Evolutionary conservation across 1,284 basidiomycete species (phyloP).

Genomic region (Cronartium ribicola): DNA sequence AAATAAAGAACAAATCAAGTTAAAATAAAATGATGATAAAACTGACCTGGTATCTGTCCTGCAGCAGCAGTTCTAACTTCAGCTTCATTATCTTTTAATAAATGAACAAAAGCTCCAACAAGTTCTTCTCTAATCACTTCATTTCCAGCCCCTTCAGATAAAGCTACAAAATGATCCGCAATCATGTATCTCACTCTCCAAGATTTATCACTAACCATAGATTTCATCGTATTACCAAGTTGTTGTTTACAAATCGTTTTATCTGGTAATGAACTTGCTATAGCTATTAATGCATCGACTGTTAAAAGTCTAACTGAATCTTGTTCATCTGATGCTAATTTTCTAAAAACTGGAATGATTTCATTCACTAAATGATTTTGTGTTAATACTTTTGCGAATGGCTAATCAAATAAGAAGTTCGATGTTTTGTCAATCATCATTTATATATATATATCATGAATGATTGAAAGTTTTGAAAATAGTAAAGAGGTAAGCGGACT

Average conservation of each 20-base stretch:
- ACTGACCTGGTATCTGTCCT: slow-evolving; percentile 86
- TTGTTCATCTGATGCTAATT: slow-evolving; percentile 92
- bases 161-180: slow-evolving; percentile 94
- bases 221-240: slow-evolving; percentile 72
- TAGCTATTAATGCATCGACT: slow-evolving; percentile 90
- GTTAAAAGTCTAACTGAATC: slow-evolving; percentile 95
- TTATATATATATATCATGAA: background rate
- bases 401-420: slow-evolving; percentile 3
- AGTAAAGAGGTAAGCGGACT: slow-evolving; percentile 52
- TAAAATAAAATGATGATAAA: background rate
- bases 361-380: slow-evolving; percentile 63
- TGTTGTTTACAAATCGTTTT: slow-evolving; percentile 80
- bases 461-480: background rate
- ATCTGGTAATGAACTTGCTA: slow-evolving; percentile 76
- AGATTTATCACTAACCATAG: slow-evolving; percentile 88
- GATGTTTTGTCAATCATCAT: background rate
- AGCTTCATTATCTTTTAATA: slow-evolving; percentile 97
- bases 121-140: slow-evolving; percentile 92
- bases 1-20: background rate
- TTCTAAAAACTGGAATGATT: slow-evolving; percentile 86
- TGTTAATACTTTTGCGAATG: slow-evolving; percentile 50
- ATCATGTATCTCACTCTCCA: slow-evolving; percentile 99
- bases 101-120: slow-evolving; percentile 83
- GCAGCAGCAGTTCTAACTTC: slow-evolving; percentile 96
- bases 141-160: slow-evolving; percentile 84